Base-by-base conservation (phyloP, 192 early-diverging fungal species). In the Piromyces finnis region DNA sequence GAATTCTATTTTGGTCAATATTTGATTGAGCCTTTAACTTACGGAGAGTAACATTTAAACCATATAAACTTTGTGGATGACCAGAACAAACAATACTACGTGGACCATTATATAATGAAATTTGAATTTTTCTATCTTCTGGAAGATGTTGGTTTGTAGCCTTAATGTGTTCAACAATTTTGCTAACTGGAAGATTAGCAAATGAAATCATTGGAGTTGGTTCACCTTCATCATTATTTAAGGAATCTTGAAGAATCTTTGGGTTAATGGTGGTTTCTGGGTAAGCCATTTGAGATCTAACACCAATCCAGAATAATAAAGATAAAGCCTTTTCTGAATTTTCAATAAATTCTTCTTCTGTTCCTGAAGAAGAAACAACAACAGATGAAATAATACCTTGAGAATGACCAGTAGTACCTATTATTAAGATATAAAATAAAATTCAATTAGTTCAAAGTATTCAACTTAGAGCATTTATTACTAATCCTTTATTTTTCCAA, bases 171-270 rank as follows among this genome's bases (percentile, higher is more conserved):
- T 92, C 90, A 83, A 92, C 85, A 35, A 97, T 94, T 80, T 97
- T 94, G 79, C 87, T 85, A 81, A 92, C 89, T 82, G 94, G 94
- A 78, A 97, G 87, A 39, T 92, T 92, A 82, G 91, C 92, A 81
- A 98, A 88, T 81, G 93, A 91, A 81, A 98, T 88, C 96, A 98
- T 98, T 77, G 94, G 94, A 13, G 94, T 94, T 11, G 95, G 95
- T 29, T 92, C 92, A 78, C 95, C 96, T 85, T 98, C 96, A 81
- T 93, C 91, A 88, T 93, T 93, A 80, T 85, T 87, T 35, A 96
- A 88, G 29, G 94, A 96, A 84, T 96, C 96, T 85, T 95, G 91
- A 29, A 96, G 85, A 83, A 98, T 94, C 80, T 90, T 91, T 79
- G 95, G 94, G 88, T 95, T 92, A 51, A 94, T 86, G 32, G 93